Conservation (phyloP, 805 yeast genomes). For the Kodamaea hsintzibuensis region DNA sequence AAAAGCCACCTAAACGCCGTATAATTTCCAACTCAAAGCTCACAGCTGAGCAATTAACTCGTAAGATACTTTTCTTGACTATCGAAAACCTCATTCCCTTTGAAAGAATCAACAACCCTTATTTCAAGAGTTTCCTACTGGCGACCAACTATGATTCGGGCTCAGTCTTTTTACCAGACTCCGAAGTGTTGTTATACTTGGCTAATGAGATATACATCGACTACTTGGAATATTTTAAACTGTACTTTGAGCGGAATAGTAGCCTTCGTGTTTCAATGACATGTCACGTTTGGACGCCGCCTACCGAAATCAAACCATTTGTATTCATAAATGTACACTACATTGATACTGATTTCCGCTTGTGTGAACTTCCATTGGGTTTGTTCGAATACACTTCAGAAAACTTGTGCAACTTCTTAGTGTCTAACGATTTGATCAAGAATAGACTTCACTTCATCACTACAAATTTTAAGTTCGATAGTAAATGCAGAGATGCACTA, state of each 20-base stretch:
- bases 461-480: slow-evolving; percentile 21
- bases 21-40: background rate
- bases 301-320: slow-evolving; percentile 12
- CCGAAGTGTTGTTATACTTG: slow-evolving; percentile 17
- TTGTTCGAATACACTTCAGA: slow-evolving; percentile 16
- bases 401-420: slow-evolving; percentile 15
- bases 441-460: slow-evolving; percentile 21
- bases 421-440: slow-evolving; percentile 15
- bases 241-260: slow-evolving; percentile 14
- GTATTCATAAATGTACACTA: slow-evolving; percentile 21
- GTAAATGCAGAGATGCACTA: slow-evolving; percentile 17
- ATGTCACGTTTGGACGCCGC: slow-evolving; percentile 22
- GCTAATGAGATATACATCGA: slow-evolving; percentile 21
- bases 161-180: slow-evolving; percentile 15
- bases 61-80: slow-evolving; percentile 15
- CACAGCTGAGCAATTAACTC: slow-evolving; percentile 6
- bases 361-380: slow-evolving; percentile 23
- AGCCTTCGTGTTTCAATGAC: slow-evolving; percentile 17
- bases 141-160: background rate
- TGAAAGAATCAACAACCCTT: slow-evolving; percentile 16
- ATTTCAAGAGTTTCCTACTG: slow-evolving; percentile 15
- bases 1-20: background rate
- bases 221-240: slow-evolving; percentile 20
- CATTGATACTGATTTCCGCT: slow-evolving; percentile 16
- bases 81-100: slow-evolving; percentile 25